phyloP scores from a whole-genome alignment of 225 moss, liverwort and hornwort species.

The Marchantia paleacea region DNA sequence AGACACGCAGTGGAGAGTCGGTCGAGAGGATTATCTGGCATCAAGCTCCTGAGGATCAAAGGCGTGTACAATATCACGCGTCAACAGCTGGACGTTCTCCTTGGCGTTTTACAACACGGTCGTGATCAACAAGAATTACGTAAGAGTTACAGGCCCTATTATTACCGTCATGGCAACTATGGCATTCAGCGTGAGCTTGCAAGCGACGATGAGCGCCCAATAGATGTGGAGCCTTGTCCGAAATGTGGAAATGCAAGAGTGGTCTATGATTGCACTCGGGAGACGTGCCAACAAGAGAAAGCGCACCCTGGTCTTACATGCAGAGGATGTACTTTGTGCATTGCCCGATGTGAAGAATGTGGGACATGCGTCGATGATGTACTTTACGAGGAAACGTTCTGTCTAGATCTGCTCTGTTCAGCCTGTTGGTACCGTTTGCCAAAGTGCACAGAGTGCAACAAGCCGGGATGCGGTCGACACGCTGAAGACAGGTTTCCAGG shows the following conservation, averaged over 20 bases:
- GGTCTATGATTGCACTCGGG: conserved; percentile 67
- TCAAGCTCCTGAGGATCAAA: conserved; percentile 58
- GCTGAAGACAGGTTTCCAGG: background rate
- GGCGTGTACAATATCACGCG: conserved; percentile 64
- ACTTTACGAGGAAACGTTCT: conserved; percentile 2
- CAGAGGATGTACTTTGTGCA: conserved; percentile 61
- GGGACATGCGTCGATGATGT: conserved; percentile 31
- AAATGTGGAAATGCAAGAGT: conserved; percentile 48
- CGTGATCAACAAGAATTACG: background rate
- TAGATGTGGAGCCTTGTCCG: conserved; percentile 69
- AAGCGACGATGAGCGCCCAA: conserved; percentile 28
- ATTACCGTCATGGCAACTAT: conserved; percentile 46
- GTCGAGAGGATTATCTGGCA: conserved; percentile 36
- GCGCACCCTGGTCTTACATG: conserved; percentile 39
- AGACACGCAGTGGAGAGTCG: conserved; percentile 35
- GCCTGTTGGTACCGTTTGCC: conserved; percentile 12
- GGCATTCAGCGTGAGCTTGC: background rate
- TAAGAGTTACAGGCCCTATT: conserved; percentile 4
- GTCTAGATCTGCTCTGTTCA: background rate
- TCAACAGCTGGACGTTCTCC: conserved; percentile 47
- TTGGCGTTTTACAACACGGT: conserved; percentile 30
- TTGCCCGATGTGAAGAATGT: conserved; percentile 72
- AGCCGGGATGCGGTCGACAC: conserved; percentile 7
- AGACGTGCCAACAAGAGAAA: conserved; percentile 22
- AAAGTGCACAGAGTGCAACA: conserved; percentile 9